Percentiles rank a stretch among this genome's conserved stretches.
Conservation (phyloP, 129 eudicot genomes). For the Artemisia annua region DNA sequence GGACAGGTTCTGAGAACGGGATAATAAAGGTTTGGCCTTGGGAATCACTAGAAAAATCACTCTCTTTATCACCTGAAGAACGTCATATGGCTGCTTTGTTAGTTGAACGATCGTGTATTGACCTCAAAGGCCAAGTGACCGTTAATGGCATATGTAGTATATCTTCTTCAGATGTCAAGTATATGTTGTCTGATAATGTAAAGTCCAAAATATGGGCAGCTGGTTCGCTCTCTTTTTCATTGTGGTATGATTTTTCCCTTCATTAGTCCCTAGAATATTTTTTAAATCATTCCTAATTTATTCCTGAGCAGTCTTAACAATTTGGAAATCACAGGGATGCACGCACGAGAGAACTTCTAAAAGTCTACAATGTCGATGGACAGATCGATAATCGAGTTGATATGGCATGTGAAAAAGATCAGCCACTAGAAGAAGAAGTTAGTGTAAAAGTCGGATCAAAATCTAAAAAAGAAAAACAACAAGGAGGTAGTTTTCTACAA, state of each 20-base stretch:
- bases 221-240: constrained; percentile 68
- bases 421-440: constrained; percentile 70
- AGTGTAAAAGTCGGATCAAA: constrained; percentile 63
- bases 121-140: constrained; percentile 87
- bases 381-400: constrained; percentile 86
- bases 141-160: constrained; percentile 85
- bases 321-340: constrained; percentile 76
- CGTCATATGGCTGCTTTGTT: constrained; percentile 96
- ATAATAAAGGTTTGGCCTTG: constrained; percentile 88
- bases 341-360: constrained; percentile 87
- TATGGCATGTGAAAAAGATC: constrained; percentile 63
- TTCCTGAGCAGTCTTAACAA: constrained; percentile 3
- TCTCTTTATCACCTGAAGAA: constrained; percentile 87
- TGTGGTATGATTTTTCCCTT: constrained; percentile 56
- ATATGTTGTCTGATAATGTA: constrained; percentile 60
- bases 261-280: not conserved
- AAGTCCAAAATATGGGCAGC: constrained; percentile 91
- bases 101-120: constrained; percentile 79
- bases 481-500: constrained; percentile 72
- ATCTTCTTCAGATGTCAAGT: constrained; percentile 83
- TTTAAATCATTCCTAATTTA: too few relatives aligned
- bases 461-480: constrained; percentile 84
- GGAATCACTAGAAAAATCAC: constrained; percentile 89
- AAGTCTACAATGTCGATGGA: constrained; percentile 86
- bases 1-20: constrained; percentile 92